Evolutionary conservation across 106 monocot genomes (phyloP), one percentile per base, ranked within the genome.

Genomic region (Allium sativum): DNA sequence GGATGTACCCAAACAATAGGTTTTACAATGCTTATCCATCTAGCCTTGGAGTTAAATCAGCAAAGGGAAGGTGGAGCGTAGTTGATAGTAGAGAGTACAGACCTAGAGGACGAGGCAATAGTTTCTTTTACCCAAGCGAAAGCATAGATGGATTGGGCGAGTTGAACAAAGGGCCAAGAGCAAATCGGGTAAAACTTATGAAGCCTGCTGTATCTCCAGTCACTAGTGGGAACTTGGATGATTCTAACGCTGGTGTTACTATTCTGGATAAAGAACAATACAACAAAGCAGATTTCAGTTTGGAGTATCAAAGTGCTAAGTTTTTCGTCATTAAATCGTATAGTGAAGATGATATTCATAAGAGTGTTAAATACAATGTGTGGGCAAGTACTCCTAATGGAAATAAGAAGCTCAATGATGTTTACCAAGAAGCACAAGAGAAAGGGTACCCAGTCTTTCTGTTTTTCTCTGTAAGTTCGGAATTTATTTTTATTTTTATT

Each of bases 371-470:
- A 63, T 95, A 95, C 52, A 73, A 70, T 68, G 83, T 90, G n/a
- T 95, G 94, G 94, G 79, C 94, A 3, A 95, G 94, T 68, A 95
- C 94, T 12, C 86, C 83, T 10, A 84, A 84, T 77, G 94, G 94
- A 7, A 95, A 95, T 73, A 95, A 95, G 77, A 95, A 90, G 70
- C 79, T 96, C 62, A 90, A 96, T 84, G 79, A 79, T 81, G 95
- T 70, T 14, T 96, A 79, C 61, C 68, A 74, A 56, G 90, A 90
- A 68, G 83, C 90, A 9, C 71, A 82, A 70, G 78, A 71, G 42
- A 87, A 79, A 56, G 74, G 61, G 9, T 87, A 87, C 45, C 90
- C 90, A 45, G 61, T 96, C 15, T 96, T 96, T 65, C 63, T 96
- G 65, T 96, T 96, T 52, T 96, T 87, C 69, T 96, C 95, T 63